phyloP scores from a whole-genome alignment of 129 eudicot species.

The Deinandra increscens region DNA sequence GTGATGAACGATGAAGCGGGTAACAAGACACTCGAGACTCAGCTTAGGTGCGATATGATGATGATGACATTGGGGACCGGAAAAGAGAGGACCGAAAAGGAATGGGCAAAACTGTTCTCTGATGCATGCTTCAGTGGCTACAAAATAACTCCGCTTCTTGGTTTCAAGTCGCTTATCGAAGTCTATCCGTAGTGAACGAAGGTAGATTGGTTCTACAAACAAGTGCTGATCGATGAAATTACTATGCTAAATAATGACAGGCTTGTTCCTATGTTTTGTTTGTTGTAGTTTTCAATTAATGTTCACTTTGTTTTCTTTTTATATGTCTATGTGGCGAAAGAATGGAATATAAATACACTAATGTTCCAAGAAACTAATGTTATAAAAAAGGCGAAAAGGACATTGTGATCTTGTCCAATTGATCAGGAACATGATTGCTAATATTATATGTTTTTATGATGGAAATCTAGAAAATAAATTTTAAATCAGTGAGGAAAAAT shows the following conservation, averaged over 20 bases:
- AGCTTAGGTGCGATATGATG: background rate
- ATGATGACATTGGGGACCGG: background rate
- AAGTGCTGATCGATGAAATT: background rate
- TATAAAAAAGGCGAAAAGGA: no score
- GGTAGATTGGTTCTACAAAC: background rate
- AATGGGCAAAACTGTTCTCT: conserved; percentile 2
- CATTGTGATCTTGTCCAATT: no score
- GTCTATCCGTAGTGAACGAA: background rate
- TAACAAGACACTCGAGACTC: background rate
- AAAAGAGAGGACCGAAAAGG: background rate
- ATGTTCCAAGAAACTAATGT: no score
- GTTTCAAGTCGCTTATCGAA: background rate
- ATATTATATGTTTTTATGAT: no score
- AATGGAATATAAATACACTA: no score
- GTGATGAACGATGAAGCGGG: background rate
- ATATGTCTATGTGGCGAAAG: no score
- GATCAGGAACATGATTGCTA: no score
- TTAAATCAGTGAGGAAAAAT: no score
- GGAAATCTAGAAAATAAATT: no score
- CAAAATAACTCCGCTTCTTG: background rate
- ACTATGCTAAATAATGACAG: background rate
- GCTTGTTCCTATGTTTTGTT: background rate
- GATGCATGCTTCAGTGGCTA: background rate
- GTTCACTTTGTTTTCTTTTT: no score
- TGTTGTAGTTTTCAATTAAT: no score